A percentile compares a stretch with the other conserved stretches of the same genome.
phyloP scores from a whole-genome alignment of 345 rosid genomes.

The Stellera chamaejasme region DNA sequence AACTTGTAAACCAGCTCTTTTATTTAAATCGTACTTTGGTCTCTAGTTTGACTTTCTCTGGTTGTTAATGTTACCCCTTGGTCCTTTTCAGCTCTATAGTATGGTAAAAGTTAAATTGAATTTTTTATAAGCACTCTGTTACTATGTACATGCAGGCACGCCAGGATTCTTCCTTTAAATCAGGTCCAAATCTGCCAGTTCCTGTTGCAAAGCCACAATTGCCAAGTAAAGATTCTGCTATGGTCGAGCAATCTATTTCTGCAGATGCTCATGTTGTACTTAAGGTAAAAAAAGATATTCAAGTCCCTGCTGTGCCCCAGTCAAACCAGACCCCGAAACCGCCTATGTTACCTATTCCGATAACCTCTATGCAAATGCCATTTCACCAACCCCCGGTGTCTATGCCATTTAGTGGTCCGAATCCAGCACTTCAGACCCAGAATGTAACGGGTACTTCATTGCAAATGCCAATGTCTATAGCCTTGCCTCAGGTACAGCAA shows the following conservation, averaged over 20 bases:
- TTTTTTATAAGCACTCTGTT: conserved; percentile 11
- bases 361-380: conserved; percentile 60
- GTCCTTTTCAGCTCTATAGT: not conserved
- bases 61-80: conserved; percentile 1
- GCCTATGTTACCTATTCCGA: conserved; percentile 37
- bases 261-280: conserved; percentile 35
- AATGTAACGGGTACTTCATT: conserved; percentile 42
- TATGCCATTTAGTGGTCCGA: conserved; percentile 63
- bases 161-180: conserved; percentile 37
- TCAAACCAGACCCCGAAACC: conserved; percentile 52
- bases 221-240: conserved; percentile 39
- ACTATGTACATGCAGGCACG: conserved; percentile 49
- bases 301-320: conserved; percentile 34
- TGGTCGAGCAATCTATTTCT: conserved; percentile 31
- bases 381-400: conserved; percentile 67
- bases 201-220: conserved; percentile 46
- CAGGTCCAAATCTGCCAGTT: conserved; percentile 46
- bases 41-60: conserved; percentile 6
- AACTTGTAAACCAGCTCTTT: no score
- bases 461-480: conserved; percentile 70
- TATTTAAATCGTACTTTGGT: not conserved
- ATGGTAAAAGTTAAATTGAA: not conserved
- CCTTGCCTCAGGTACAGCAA: conserved; percentile 58
- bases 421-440: conserved; percentile 71
- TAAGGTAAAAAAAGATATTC: conserved; percentile 50